These are phyloP conservation scores for Wickerhamomyces sydowiorum DNA, from an alignment of 805 yeast species.

Conservation along the genomic window DNA sequence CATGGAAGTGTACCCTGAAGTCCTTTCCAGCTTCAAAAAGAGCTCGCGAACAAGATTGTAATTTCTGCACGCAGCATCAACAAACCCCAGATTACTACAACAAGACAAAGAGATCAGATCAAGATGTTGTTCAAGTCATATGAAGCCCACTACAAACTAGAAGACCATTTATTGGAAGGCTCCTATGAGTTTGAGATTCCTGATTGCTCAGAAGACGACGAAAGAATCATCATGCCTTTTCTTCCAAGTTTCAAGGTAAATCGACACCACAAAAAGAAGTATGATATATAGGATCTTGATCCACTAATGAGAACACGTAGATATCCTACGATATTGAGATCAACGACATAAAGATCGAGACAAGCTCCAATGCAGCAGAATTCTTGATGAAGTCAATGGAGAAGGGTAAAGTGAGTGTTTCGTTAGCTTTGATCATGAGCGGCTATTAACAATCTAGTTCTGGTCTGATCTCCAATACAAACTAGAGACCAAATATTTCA, in stretches of 20 bases:
- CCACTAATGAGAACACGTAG: not conserved
- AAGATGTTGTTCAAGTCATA: not conserved
- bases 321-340: constrained; percentile 1
- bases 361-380: not conserved
- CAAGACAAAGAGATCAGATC: not conserved
- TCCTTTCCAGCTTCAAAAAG: no score
- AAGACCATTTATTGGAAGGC: not conserved
- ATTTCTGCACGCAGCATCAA: no score
- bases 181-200: not conserved
- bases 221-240: not conserved
- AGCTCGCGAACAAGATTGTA: no score
- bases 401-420: not conserved
- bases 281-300: not conserved
- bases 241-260: not conserved
- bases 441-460: not conserved
- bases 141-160: not conserved
- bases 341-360: constrained; percentile 6
- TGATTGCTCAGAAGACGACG: not conserved
- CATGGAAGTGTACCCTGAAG: no score
- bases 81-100: no score
- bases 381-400: not conserved
- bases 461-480: not conserved
- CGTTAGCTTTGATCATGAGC: not conserved
- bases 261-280: not conserved
- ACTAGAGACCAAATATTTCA: not conserved